These are phyloP conservation scores for Chlamydomonas urium DNA, from an alignment of 139 green algal genomes.

Conservation along the genomic window DNA sequence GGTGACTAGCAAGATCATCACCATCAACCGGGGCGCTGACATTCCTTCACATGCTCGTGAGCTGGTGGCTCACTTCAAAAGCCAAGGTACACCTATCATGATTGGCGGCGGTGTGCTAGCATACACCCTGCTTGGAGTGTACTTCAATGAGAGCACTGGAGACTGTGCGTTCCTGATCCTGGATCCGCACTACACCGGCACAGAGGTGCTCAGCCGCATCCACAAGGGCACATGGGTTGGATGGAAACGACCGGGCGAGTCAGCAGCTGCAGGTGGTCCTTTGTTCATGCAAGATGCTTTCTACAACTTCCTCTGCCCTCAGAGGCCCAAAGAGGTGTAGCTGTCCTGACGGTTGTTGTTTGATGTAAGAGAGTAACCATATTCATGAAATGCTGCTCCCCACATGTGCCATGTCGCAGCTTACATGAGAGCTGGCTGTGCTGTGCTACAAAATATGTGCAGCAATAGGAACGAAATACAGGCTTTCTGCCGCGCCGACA, in stretches of 20 bases:
- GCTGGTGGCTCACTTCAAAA: constrained; percentile 78
- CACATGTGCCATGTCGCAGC: too few species aligned
- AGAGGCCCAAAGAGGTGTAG: constrained; percentile 60
- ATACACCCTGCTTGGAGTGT: constrained; percentile 88
- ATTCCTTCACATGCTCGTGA: constrained; percentile 71
- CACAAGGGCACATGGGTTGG: constrained; percentile 79
- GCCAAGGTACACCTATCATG: constrained; percentile 77
- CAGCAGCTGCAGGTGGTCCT: constrained; percentile 72
- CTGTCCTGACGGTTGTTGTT: too few species aligned
- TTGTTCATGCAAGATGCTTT: constrained; percentile 86
- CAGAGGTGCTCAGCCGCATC: constrained; percentile 33
- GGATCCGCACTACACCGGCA: constrained; percentile 92
- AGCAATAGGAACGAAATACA: too few species aligned
- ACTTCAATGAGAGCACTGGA: constrained; percentile 80
- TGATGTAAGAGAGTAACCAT: too few species aligned
- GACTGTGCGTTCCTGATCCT: constrained; percentile 91
- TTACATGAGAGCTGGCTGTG: too few species aligned
- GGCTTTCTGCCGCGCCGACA: too few species aligned
- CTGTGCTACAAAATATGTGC: too few species aligned
- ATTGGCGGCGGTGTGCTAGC: constrained; percentile 92
- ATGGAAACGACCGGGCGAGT: constrained; percentile 82
- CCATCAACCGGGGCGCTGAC: constrained; percentile 63
- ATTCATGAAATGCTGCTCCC: too few species aligned
- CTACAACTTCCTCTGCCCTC: constrained; percentile 96
- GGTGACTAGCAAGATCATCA: constrained; percentile 61